A percentile compares a stretch with the other conserved stretches of the same genome.
These are phyloP conservation scores for Priceomyces medius DNA, from an alignment of 805 yeast genomes.

Conservation along the genomic window DNA sequence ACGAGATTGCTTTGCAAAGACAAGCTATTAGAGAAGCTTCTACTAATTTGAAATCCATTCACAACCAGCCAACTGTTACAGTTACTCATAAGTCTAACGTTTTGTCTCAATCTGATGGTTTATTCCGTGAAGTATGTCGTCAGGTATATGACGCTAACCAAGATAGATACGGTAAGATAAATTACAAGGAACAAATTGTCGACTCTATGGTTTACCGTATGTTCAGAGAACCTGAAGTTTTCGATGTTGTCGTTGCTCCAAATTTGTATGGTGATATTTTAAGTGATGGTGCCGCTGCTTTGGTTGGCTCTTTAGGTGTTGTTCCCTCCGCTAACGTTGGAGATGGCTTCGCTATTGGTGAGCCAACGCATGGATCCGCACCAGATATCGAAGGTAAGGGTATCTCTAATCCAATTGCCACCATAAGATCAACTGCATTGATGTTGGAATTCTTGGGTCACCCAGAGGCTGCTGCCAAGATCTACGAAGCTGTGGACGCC, in stretches of 20 bases:
- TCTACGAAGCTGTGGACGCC: conserved; percentile 92
- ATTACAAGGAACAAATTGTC: conserved; percentile 91
- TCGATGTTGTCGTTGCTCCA: conserved; percentile 98
- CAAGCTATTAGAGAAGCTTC: conserved; percentile 69
- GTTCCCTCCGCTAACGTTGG: conserved; percentile 99
- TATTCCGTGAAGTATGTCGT: conserved; percentile 86
- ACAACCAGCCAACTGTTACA: conserved; percentile 64
- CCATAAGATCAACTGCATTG: conserved; percentile 95
- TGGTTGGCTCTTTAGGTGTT: conserved; percentile 96
- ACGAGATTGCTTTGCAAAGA: conserved; percentile 90
- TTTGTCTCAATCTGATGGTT: conserved; percentile 86
- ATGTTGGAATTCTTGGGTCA: conserved; percentile 97
- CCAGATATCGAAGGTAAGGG: conserved; percentile 98
- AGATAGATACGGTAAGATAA: conserved; percentile 57
- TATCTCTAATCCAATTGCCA: conserved; percentile 94
- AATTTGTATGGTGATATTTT: conserved; percentile 96
- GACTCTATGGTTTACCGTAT: conserved; percentile 99
- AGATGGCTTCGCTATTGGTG: conserved; percentile 93
- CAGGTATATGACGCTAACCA: conserved; percentile 57
- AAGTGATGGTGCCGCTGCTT: conserved; percentile 97
- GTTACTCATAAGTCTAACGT: conserved; percentile 97
- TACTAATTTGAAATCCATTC: conserved; percentile 27
- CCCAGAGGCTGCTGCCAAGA: conserved; percentile 84
- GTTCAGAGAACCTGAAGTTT: conserved; percentile 97
- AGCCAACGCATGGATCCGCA: conserved; percentile 99